Percentiles rank a stretch among this genome's conserved stretches.
Evolutionary conservation across 2,329 filamentous ascomycete species (phyloP).

Genomic region (Trichoderma arundinaceum): DNA sequence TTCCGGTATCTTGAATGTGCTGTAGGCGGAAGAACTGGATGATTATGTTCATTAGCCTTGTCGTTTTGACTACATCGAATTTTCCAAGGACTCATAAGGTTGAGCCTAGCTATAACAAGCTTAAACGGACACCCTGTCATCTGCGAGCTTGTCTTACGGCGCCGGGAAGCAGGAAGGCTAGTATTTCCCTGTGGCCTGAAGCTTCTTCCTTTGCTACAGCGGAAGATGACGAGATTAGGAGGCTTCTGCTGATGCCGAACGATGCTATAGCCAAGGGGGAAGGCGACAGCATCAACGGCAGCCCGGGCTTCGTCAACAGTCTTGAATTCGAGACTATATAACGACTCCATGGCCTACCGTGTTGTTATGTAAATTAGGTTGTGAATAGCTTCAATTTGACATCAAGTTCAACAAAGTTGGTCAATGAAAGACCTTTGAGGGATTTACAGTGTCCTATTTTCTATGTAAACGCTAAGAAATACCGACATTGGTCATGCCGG

Average conservation of each 20-base stretch:
- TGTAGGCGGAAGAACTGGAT: neutral
- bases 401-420: too few species aligned
- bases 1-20: neutral
- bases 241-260: neutral
- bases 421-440: too few species aligned
- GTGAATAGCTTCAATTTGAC: neutral
- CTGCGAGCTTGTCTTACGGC: constrained; percentile 9
- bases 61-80: constrained; percentile 1
- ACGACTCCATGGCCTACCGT: neutral
- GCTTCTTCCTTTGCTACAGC: constrained; percentile 1
- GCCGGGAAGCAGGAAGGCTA: neutral
- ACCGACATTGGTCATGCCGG: too few species aligned
- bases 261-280: neutral
- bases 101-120: neutral
- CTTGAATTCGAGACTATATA: neutral
- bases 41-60: constrained; percentile 2
- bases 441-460: too few species aligned
- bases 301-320: neutral
- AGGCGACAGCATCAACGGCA: constrained; percentile 3
- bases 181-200: neutral
- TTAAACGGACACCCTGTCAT: constrained; percentile 3
- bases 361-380: too few species aligned
- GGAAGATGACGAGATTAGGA: constrained; percentile 1
- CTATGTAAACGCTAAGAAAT: too few species aligned
- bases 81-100: neutral